Evolutionary conservation across 2,329 filamentous ascomycete species (phyloP).

Genomic region (Elsinoe fawcettii): DNA sequence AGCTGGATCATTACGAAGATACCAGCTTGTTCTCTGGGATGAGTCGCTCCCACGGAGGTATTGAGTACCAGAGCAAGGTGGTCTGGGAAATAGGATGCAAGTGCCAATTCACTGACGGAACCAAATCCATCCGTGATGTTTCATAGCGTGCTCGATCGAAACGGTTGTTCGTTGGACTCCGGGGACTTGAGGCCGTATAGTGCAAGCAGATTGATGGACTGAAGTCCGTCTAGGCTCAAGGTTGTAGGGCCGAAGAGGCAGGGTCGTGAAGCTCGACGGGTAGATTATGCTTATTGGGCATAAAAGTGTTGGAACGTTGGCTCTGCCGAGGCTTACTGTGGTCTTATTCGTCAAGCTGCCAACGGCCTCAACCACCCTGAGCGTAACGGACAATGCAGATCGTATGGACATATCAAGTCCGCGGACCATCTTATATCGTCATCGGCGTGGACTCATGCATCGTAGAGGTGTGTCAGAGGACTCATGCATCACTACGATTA

Average conservation of each 20-base stretch:
- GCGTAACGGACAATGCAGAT: background rate
- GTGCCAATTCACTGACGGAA: background rate
- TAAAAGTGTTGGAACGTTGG: conserved; percentile 10
- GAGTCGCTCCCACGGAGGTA: too few relatives aligned
- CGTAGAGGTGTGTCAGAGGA: background rate
- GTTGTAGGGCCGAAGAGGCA: background rate
- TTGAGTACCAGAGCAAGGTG: background rate
- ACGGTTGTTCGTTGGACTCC: background rate
- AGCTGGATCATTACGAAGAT: background rate
- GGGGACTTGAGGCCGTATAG: background rate
- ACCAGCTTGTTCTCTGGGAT: too few relatives aligned
- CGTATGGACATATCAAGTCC: background rate
- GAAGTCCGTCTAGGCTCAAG: background rate
- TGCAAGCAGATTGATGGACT: background rate
- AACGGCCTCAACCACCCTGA: background rate
- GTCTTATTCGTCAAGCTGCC: background rate
- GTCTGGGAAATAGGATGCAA: background rate
- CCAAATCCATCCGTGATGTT: background rate
- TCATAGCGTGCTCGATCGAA: background rate
- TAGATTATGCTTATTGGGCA: conserved; percentile 12
- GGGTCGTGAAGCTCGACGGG: background rate
- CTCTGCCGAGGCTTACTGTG: background rate
- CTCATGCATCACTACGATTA: too few relatives aligned
- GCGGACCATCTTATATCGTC: background rate
- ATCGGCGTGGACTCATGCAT: background rate